Conservation (phyloP, 257 asterid species). For the Ehretia macrophylla region DNA sequence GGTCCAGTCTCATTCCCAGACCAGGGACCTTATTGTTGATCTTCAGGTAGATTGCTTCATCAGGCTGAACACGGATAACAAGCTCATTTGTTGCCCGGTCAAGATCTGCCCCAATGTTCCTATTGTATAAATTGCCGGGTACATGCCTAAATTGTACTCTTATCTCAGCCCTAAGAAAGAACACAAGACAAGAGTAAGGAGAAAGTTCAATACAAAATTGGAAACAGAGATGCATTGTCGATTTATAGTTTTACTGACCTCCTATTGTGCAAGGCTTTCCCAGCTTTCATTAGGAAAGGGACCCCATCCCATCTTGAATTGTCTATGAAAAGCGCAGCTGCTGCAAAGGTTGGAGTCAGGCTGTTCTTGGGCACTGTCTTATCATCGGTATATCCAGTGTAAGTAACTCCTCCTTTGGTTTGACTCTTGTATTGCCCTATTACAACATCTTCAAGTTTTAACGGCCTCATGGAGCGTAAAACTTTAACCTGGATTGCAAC, state of each 20-base stretch:
- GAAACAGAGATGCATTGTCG: neutral
- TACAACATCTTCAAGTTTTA: constrained; percentile 62
- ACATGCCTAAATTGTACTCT: constrained; percentile 94
- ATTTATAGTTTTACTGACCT: constrained; percentile 35
- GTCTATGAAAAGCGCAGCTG: constrained; percentile 92
- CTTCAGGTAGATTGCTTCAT: constrained; percentile 87
- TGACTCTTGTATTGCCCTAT: constrained; percentile 89
- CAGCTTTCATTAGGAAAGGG: constrained; percentile 97
- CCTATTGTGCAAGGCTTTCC: constrained; percentile 81
- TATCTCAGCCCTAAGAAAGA: constrained; percentile 65
- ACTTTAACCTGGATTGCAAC: constrained; percentile 73
- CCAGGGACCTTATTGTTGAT: constrained; percentile 97
- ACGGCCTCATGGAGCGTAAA: constrained; percentile 83
- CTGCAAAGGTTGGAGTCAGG: constrained; percentile 95
- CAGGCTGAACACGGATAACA: constrained; percentile 95
- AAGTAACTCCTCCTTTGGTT: constrained; percentile 55
- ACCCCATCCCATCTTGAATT: constrained; percentile 99
- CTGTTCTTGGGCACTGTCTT: constrained; percentile 88
- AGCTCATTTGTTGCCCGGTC: constrained; percentile 94
- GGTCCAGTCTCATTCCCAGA: constrained; percentile 83
- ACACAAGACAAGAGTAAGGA: constrained; percentile 9
- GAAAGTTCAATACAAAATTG: neutral
- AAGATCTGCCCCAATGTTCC: constrained; percentile 64
- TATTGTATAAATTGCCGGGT: constrained; percentile 82
- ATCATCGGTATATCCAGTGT: constrained; percentile 88